Evolutionary conservation across 441 rosid genomes (phyloP), one percentile per base, ranked within the genome.

Genomic region (Adansonia rubrostipa): DNA sequence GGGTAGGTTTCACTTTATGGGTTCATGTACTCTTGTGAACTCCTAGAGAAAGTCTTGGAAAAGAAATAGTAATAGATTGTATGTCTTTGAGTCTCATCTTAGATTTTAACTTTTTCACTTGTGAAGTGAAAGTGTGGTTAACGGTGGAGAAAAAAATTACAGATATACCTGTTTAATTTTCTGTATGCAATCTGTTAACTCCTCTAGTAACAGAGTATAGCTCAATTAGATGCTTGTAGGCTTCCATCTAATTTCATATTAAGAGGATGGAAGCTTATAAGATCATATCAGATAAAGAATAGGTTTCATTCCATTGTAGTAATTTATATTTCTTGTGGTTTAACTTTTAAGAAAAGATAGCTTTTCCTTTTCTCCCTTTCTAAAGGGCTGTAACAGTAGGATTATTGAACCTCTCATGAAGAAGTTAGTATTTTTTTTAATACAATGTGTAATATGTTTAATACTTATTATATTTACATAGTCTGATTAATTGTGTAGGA

Each of bases 31-130:
- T 76, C 53, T 13, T 42, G 74, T 85, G 79, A 85, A 87, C 78
- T 71, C 80, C 70, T 76, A 88, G 80, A 84, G 87, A 79, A 85
- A 76, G 84, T 72, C 22, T n/a, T 91, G 94, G 93, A 81, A 80
- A 80, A 85, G 86, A 86, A 92, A 90, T 78, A 78, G 88, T 80
- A 82, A 83, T 82, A 85, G 63, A 73, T 93, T 93, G 95, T 92
- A 76, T 56, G 68, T 28, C 36, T 67, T 67, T 57, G 44, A 51
- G 14, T 76, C 48, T 76, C 68, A 53, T 47, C 44, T 77, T 33
- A 15, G 57, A 61, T 74, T 62, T 62, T 56, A 33, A 40, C 47
- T 70, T 58, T 9, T 64, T 8, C 62, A 63, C 62, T 73, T 72
- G 48, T 63, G n/a, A 60, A 51, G 58, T 51, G 82, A 89, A 71